Base-by-base conservation (phyloP, 108 stramenopile species). In the Tribonema minus region DNA sequence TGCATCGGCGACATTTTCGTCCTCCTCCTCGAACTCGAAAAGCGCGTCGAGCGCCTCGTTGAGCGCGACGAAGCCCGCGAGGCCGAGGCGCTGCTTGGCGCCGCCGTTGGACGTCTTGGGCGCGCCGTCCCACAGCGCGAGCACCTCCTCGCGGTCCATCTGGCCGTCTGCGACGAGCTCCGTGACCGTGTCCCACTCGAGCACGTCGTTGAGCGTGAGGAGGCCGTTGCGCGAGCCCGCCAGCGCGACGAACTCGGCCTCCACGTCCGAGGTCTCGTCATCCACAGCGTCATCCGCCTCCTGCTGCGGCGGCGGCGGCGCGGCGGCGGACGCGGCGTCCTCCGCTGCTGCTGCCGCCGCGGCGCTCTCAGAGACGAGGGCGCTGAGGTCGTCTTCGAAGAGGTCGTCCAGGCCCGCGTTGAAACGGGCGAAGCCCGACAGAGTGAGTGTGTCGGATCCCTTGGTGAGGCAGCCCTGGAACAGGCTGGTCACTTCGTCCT, bases 31-130 rank as follows among this genome's bases (percentile, higher is more conserved):
- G n/a, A n/a, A n/a, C n/a, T n/a, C n/a, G n/a, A n/a, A n/a, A n/a
- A 29, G 62, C 32, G 60, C 3, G 1, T 29, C 61, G 31, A 69
- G 54, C 68, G 54, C 34, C 33, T 33, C 32, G 0, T 41, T 27
- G 68, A 69, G 58, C 68, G 54, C 68, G n/a, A 34, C n/a, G 68
- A 69, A 69, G 54, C 68, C 68, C 33, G 31, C 34, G 54, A 58
- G 40, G 68, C 58, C 54, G n/a, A n/a, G n/a, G n/a, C n/a, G n/a
- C n/a, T n/a, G n/a, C 54, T 58, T 69, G 15, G 68, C 54, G 3
- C 25, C 25, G 25, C 68, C 68, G 54, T 41, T 29, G 20, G 34
- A 41, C 3, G 68, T 26, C 25, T 69, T 69, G 5, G 68, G 68
- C 68, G 58, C 25, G 54, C 25, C 58, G 23, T 58, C 26, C 25